A percentile compares a stretch with the other conserved stretches of the same genome.
Conservation (phyloP, 495 filamentous ascomycete species). For the Penicillium maclennaniae region DNA sequence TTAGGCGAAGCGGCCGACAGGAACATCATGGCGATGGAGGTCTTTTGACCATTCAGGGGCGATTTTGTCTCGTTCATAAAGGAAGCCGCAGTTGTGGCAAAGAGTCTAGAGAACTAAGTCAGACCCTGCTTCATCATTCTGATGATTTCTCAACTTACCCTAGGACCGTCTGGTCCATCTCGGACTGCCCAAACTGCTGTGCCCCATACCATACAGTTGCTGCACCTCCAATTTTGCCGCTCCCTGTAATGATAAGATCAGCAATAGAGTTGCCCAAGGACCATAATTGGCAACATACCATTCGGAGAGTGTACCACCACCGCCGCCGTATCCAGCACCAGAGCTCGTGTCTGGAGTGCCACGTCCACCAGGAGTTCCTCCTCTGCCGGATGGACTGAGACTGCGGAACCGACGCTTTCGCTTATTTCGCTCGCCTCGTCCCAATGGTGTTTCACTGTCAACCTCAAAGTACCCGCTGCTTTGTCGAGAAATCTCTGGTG, state of each 20-base stretch:
- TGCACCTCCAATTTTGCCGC: constrained; percentile 80
- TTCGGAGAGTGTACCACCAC: constrained; percentile 69
- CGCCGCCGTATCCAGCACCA: constrained; percentile 59
- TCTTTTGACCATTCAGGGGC: constrained; percentile 80
- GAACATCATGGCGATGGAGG: constrained; percentile 59
- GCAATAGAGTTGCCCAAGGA: neutral
- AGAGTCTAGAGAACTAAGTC: constrained; percentile 52
- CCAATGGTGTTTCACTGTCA: constrained; percentile 65
- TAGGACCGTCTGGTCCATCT: constrained; percentile 81
- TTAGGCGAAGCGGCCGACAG: constrained; percentile 36
- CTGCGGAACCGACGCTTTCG: constrained; percentile 92
- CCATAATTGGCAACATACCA: constrained; percentile 39
- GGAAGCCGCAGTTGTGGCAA: constrained; percentile 89
- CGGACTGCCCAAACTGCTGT: constrained; percentile 89
- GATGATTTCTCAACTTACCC: constrained; percentile 50
- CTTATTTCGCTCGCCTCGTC: constrained; percentile 83
- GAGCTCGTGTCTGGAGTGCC: constrained; percentile 71
- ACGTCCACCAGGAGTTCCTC: constrained; percentile 66
- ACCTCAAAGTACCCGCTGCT: constrained; percentile 58
- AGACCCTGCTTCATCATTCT: constrained; percentile 2
- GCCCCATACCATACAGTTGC: constrained; percentile 86
- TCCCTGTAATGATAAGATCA: constrained; percentile 48
- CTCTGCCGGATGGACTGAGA: constrained; percentile 66
- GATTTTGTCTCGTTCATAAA: constrained; percentile 81
- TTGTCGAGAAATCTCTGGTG: constrained; percentile 56